Conservation (phyloP, 129 eudicot genomes). For the Logfia minima region DNA sequence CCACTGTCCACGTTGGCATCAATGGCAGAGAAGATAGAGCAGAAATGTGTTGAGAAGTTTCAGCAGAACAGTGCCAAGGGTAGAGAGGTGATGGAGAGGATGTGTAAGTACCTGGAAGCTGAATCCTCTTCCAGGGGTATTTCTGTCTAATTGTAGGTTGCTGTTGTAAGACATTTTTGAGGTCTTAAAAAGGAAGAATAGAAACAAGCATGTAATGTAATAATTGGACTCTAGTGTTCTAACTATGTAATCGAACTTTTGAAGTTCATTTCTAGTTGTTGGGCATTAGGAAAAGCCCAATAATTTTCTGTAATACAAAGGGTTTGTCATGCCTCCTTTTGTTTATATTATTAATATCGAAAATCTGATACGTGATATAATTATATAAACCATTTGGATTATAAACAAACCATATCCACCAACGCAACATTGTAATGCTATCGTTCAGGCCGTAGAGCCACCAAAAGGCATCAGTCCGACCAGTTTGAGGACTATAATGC, state of each 20-base stretch:
- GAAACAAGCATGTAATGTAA: conserved; percentile 14
- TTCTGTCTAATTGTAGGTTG: conserved; percentile 44
- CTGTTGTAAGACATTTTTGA: conserved; percentile 24
- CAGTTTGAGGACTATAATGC: too few relatives aligned
- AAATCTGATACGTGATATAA: neutral
- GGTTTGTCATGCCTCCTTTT: neutral
- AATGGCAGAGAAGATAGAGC: conserved; percentile 98
- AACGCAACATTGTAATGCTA: neutral
- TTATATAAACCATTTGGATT: neutral
- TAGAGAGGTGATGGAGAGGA: conserved; percentile 98
- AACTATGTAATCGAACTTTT: neutral
- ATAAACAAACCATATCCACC: neutral
- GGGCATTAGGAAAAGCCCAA: conserved; percentile 7
- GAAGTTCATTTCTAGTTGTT: conserved; percentile 10
- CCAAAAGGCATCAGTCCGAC: too few relatives aligned
- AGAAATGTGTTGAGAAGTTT: conserved; percentile 91
- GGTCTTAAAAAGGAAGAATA: conserved; percentile 19
- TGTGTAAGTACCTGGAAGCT: conserved; percentile 96
- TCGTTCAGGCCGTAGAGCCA: neutral
- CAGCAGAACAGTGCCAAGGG: conserved; percentile 92
- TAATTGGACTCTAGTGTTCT: conserved; percentile 18
- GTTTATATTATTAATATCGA: neutral
- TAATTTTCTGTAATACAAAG: neutral
- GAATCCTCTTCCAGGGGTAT: conserved; percentile 74
- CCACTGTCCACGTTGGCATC: conserved; percentile 84